Evolutionary conservation across 495 filamentous ascomycete genomes (phyloP).

Genomic region (Achaetomiella virescens): DNA sequence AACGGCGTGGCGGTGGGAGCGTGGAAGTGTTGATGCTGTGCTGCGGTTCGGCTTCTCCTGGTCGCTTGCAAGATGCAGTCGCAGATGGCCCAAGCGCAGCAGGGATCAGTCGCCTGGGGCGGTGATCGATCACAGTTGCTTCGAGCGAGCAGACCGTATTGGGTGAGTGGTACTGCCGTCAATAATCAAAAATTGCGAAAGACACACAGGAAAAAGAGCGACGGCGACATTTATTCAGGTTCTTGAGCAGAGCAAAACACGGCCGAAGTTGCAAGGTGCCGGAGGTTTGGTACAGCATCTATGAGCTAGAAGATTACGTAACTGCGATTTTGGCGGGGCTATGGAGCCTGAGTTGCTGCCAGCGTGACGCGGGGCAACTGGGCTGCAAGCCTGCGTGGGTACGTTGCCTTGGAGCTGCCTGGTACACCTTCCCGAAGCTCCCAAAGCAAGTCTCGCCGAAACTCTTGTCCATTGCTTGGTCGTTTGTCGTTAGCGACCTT

Average conservation of each 20-base stretch:
- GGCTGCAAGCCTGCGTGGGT: background rate
- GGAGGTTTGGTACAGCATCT: background rate
- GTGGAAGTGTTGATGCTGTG: background rate
- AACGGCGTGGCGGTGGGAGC: background rate
- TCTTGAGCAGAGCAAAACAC: no score
- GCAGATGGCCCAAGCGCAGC: background rate
- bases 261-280: no score
- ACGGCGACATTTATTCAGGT: no score
- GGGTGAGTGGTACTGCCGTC: background rate
- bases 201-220: no score
- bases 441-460: background rate
- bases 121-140: background rate
- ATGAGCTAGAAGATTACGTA: conserved; percentile 8
- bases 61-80: background rate
- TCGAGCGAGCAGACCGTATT: background rate
- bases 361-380: conserved; percentile 10
- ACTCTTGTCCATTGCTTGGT: no score
- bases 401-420: conserved; percentile 22
- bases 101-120: background rate
- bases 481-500: no score
- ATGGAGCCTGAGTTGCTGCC: background rate
- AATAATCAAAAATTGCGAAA: no score
- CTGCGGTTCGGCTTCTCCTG: background rate
- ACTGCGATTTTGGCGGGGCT: conserved; percentile 9
- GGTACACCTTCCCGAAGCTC: background rate